Percentiles rank a stretch among this genome's conserved stretches.
Evolutionary conservation across 768 basidiomycete genomes (phyloP).

Genomic region (Leccinum variicolor): DNA sequence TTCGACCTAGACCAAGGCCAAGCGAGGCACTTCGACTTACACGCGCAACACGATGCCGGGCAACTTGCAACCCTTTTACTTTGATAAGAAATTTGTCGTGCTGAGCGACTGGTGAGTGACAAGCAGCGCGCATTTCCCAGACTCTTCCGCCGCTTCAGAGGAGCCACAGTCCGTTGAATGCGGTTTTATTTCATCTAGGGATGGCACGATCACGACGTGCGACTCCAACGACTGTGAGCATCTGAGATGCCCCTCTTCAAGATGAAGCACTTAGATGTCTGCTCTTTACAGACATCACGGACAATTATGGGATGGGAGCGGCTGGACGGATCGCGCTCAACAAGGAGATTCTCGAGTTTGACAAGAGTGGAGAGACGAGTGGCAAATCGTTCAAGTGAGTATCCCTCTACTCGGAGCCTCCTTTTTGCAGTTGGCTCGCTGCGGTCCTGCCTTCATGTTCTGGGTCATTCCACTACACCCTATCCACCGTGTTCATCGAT

Average conservation of each 20-base stretch:
- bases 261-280: not conserved
- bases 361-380: slow-evolving; percentile 17
- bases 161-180: not conserved
- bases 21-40: not conserved
- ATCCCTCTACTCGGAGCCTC: not conserved
- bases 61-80: slow-evolving; percentile 20
- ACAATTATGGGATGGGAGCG: slow-evolving; percentile 83
- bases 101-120: slow-evolving; percentile 81
- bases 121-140: not conserved
- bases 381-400: slow-evolving; percentile 44
- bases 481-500: not conserved
- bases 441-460: not conserved
- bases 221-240: slow-evolving; percentile 89
- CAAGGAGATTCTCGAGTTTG: slow-evolving; percentile 61
- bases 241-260: not conserved
- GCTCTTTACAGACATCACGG: slow-evolving; percentile 65
- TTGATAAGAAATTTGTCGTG: slow-evolving; percentile 80
- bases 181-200: slow-evolving; percentile 38
- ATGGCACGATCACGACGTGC: slow-evolving; percentile 89
- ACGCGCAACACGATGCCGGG: slow-evolving; percentile 10
- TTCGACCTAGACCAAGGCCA: not conserved
- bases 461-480: not conserved
- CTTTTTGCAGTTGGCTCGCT: not conserved
- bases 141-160: not conserved
- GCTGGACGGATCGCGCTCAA: slow-evolving; percentile 64